These are phyloP conservation scores for Tuber melanosporum DNA, from an alignment of 495 filamentous ascomycete species.

Conservation along the genomic window DNA sequence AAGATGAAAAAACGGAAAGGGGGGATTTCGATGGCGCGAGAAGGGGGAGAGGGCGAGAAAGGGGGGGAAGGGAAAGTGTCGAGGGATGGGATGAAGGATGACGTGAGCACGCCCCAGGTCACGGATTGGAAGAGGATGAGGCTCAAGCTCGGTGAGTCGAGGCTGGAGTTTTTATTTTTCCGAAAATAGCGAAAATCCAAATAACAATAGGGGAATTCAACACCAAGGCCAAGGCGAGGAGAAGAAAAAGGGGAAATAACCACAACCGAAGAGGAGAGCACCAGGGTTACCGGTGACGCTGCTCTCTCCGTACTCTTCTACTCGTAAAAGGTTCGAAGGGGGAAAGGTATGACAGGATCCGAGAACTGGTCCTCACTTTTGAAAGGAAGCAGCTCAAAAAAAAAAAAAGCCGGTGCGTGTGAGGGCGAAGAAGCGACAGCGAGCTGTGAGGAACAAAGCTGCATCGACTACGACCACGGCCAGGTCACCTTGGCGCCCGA, in stretches of 20 bases:
- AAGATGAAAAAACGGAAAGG: background rate
- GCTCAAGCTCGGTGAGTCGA: background rate
- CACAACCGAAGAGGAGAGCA: background rate
- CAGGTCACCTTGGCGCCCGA: background rate
- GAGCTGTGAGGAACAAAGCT: background rate
- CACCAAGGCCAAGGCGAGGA: background rate
- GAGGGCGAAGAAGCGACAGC: background rate
- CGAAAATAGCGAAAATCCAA: background rate
- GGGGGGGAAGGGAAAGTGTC: background rate
- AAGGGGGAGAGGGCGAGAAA: background rate
- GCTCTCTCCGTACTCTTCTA: background rate
- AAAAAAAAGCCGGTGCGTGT: background rate
- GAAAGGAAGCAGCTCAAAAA: background rate
- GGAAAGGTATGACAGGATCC: background rate
- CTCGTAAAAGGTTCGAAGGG: background rate
- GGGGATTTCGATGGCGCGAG: background rate
- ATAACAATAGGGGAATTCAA: background rate
- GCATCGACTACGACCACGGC: background rate
- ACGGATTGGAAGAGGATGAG: background rate
- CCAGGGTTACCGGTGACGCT: background rate
- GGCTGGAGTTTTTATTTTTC: background rate
- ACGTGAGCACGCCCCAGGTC: background rate
- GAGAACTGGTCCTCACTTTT: background rate
- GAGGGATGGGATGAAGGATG: conserved; percentile 1
- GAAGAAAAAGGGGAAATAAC: background rate